phyloP scores from a whole-genome alignment of 1,284 basidiomycete species.

The Boletus subluridellus region DNA sequence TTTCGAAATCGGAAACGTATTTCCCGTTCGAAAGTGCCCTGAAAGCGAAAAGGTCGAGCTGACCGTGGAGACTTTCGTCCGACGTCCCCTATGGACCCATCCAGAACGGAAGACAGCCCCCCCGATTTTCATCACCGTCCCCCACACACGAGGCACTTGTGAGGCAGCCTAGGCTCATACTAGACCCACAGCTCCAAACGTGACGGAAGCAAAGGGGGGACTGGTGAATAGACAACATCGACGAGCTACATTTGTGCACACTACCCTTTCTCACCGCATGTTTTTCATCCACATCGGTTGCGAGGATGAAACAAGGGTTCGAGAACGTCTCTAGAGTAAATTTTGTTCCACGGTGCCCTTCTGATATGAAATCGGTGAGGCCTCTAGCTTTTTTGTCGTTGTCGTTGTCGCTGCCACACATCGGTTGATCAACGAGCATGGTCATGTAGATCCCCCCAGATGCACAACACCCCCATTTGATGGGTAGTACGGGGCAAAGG shows the following conservation, averaged over 20 bases:
- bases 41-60: not conserved
- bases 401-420: not conserved
- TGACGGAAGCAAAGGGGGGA: not conserved
- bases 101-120: constrained; percentile 4
- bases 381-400: not conserved
- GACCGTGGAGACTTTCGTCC: not conserved
- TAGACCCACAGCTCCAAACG: not conserved
- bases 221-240: not conserved
- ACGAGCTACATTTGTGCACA: not conserved
- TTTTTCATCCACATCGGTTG: constrained; percentile 15
- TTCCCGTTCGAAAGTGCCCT: not conserved
- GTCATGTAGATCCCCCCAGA: constrained; percentile 11
- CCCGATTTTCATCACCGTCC: constrained; percentile 3
- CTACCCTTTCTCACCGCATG: constrained; percentile 2
- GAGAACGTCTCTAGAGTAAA: not conserved
- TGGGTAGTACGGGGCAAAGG: not conserved
- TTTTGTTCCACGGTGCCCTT: constrained; percentile 5
- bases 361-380: constrained; percentile 25
- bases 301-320: constrained; percentile 23
- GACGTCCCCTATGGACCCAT: not conserved
- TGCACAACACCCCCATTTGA: not conserved
- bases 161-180: constrained; percentile 16
- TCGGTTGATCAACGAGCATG: not conserved
- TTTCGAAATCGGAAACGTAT: constrained; percentile 1
- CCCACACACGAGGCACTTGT: constrained; percentile 23